phyloP scores from a whole-genome alignment of 441 rosid species.

The Populus hybrid region DNA sequence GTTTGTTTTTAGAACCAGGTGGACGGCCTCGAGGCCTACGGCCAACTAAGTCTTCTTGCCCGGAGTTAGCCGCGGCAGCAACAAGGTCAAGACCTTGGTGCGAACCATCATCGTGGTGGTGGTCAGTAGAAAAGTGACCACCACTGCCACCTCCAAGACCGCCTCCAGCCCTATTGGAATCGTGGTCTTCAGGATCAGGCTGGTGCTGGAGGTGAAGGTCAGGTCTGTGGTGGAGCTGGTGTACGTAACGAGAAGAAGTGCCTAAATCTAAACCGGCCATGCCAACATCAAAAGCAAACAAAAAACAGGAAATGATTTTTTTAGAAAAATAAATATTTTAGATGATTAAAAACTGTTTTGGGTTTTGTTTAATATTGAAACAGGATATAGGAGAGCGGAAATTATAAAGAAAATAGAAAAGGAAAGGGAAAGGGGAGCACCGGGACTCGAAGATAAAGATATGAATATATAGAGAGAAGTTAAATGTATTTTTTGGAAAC shows the following conservation, averaged over 20 bases:
- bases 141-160: constrained; percentile 25
- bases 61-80: constrained; percentile 28
- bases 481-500: constrained; percentile 15
- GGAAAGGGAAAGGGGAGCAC: constrained; percentile 22
- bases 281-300: constrained; percentile 44
- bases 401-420: constrained; percentile 27
- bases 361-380: constrained; percentile 34
- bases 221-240: constrained; percentile 68
- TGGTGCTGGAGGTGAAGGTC: constrained; percentile 61
- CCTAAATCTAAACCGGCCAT: constrained; percentile 92
- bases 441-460: constrained; percentile 16
- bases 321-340: constrained; percentile 1
- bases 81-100: constrained; percentile 50
- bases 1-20: constrained; percentile 85
- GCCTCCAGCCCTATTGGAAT: constrained; percentile 26
- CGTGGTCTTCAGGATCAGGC: constrained; percentile 37
- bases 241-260: constrained; percentile 69
- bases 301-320: constrained; percentile 17
- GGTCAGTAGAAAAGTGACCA: constrained; percentile 33
- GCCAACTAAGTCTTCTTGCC: constrained; percentile 46
- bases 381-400: constrained; percentile 19
- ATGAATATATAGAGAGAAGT: constrained; percentile 7
- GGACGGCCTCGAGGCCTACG: constrained; percentile 92
- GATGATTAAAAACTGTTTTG: constrained; percentile 43
- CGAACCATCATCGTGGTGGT: constrained; percentile 33